A percentile compares a stretch with the other conserved stretches of the same genome.
Evolutionary conservation across 176 grass and related monocot species (phyloP).

Genomic region (Pharus latifolius): DNA sequence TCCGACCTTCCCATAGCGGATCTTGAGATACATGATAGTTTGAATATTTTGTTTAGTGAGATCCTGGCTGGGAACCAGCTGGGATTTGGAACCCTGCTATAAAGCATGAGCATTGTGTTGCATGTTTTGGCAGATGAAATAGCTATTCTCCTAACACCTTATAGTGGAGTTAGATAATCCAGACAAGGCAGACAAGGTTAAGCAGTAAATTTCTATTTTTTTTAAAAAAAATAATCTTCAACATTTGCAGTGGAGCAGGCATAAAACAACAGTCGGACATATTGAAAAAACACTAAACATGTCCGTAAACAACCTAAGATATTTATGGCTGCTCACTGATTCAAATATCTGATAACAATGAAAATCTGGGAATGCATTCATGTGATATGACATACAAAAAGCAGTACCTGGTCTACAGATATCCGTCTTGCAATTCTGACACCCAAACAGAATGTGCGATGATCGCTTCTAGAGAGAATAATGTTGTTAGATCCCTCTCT

Average conservation of each 20-base stretch:
- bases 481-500: constrained; percentile 58
- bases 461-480: constrained; percentile 42
- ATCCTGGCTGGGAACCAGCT: too few species aligned
- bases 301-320: not conserved
- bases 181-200: not conserved
- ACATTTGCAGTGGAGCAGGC: not conserved
- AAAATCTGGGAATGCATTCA: not conserved
- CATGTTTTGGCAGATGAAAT: not conserved
- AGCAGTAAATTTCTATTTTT: too few species aligned
- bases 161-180: not conserved
- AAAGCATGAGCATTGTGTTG: too few species aligned
- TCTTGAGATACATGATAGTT: not conserved
- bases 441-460: constrained; percentile 65
- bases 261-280: not conserved
- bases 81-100: too few species aligned
- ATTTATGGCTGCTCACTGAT: not conserved
- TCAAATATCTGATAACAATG: not conserved
- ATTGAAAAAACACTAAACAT: not conserved
- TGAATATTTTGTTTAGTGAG: not conserved
- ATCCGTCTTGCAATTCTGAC: constrained; percentile 58
- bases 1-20: not conserved
- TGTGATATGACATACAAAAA: not conserved
- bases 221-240: not conserved
- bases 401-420: constrained; percentile 41
- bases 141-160: not conserved